These are phyloP conservation scores for Paratinospora sagittata DNA, from an alignment of 164 flowering plant species.

Conservation along the genomic window DNA sequence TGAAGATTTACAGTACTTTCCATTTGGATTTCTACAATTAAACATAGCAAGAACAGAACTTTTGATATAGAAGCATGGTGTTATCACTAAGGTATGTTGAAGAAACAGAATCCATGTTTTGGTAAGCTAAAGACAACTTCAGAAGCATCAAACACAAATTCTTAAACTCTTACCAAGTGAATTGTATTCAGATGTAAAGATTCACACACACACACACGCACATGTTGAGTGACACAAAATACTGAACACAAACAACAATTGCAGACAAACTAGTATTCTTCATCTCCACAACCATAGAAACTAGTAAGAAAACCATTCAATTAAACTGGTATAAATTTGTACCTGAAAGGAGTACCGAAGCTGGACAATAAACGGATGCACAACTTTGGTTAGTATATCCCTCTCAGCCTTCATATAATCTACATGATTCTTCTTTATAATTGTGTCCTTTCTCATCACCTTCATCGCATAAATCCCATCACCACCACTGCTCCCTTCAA, in stretches of 20 bases:
- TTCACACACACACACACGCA: too few species aligned
- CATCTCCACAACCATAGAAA: not conserved
- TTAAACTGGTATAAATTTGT: not conserved
- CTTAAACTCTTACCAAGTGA: not conserved
- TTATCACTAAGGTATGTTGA: not conserved
- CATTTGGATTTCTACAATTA: too few species aligned
- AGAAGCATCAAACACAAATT: not conserved
- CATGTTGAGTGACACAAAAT: too few species aligned
- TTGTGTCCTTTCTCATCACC: slow-evolving; percentile 85
- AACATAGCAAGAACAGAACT: too few species aligned
- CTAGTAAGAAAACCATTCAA: not conserved
- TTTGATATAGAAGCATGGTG: not conserved
- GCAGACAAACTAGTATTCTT: too few species aligned
- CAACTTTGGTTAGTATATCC: slow-evolving; percentile 89
- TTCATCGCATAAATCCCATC: slow-evolving; percentile 90
- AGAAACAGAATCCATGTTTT: not conserved
- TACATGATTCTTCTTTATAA: slow-evolving; percentile 83
- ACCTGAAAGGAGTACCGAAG: slow-evolving; percentile 96
- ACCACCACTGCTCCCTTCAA: slow-evolving; percentile 18
- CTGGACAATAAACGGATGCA: slow-evolving; percentile 84
- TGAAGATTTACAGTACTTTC: too few species aligned
- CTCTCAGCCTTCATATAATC: slow-evolving; percentile 97
- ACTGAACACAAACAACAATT: too few species aligned
- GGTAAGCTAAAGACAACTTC: too few species aligned
- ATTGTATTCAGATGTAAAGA: not conserved